Evolutionary conservation across 176 grass and related monocot species (phyloP).

Genomic region (Zoysia pacifica): DNA sequence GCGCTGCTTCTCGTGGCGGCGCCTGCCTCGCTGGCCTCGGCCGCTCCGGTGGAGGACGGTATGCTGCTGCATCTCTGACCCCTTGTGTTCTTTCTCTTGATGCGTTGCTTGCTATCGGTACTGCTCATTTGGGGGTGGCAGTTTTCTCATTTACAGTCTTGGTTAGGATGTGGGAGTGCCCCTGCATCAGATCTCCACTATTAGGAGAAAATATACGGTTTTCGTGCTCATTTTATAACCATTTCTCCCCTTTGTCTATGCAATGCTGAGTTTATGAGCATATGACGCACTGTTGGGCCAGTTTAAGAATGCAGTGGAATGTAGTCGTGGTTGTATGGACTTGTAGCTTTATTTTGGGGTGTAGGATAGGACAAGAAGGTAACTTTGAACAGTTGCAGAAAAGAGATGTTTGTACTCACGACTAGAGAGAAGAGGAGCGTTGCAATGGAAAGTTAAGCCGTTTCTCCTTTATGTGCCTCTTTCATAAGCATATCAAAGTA

Average conservation of each 20-base stretch:
- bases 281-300: neutral
- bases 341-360: neutral
- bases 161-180: neutral
- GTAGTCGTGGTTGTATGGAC: neutral
- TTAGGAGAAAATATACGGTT: neutral
- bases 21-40: conserved; percentile 31
- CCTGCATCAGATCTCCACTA: conserved; percentile 10
- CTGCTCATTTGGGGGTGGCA: neutral
- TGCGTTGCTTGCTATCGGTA: neutral
- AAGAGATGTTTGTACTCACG: no score
- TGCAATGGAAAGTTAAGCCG: no score
- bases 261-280: neutral
- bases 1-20: conserved; percentile 50
- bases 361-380: neutral
- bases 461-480: neutral
- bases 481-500: conserved; percentile 14
- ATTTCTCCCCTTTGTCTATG: neutral
- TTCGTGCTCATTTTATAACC: neutral
- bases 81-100: neutral
- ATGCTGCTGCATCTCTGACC: conserved; percentile 1
- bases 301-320: conserved; percentile 11
- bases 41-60: conserved; percentile 83
- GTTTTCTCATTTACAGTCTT: neutral
- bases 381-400: neutral
- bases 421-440: no score